phyloP scores from a whole-genome alignment of 345 rosid genomes.

The Citrus unshiu region DNA sequence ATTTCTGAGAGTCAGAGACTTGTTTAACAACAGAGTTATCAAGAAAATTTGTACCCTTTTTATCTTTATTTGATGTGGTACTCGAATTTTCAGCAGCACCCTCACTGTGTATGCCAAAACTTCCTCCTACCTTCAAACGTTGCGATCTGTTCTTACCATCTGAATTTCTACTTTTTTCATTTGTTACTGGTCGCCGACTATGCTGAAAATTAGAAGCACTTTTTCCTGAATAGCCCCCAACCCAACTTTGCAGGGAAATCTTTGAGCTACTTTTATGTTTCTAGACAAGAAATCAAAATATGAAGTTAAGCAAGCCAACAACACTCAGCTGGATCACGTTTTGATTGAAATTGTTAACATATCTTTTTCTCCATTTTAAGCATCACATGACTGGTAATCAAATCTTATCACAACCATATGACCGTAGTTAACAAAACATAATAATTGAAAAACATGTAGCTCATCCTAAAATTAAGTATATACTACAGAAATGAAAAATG shows the following conservation, averaged over 20 bases:
- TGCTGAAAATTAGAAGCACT: conserved; percentile 26
- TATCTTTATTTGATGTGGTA: conserved; percentile 17
- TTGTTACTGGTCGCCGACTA: conserved; percentile 19
- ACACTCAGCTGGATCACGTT: neutral
- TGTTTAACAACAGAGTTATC: conserved; percentile 23
- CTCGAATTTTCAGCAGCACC: conserved; percentile 24
- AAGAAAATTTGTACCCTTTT: conserved; percentile 9
- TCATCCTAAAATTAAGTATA: neutral
- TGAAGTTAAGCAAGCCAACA: neutral
- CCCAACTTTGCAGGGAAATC: conserved; percentile 41
- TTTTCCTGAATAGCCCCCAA: conserved; percentile 47
- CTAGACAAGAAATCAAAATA: conserved; percentile 24
- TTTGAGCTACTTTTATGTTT: conserved; percentile 54
- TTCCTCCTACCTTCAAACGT: conserved; percentile 21
- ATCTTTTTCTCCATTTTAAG: neutral
- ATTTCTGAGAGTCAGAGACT: conserved; percentile 20
- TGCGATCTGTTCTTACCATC: conserved; percentile 28
- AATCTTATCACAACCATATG: too few species aligned
- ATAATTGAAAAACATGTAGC: neutral
- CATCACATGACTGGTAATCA: too few species aligned
- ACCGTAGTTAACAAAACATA: too few species aligned
- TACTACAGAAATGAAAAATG: neutral
- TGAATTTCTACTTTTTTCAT: conserved; percentile 24
- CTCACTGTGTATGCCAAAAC: conserved; percentile 8
- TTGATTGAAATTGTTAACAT: neutral